Evolutionary conservation across 352 stramenopile genomes (phyloP).

Genomic region (Phytophthora nicotianae): DNA sequence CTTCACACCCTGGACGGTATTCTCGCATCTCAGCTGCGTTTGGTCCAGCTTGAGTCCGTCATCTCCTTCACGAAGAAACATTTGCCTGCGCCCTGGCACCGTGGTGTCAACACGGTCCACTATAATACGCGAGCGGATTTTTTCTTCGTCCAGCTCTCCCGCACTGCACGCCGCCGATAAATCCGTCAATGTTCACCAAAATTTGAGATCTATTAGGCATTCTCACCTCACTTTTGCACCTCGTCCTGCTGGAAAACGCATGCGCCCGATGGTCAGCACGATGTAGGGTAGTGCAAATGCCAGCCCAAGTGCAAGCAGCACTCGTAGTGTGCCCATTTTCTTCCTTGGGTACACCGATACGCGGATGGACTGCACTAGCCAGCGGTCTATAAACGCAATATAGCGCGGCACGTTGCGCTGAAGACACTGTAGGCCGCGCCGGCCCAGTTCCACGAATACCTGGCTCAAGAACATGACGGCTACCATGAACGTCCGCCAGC

Average conservation of each 20-base stretch:
- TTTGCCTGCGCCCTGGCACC: constrained; percentile 40
- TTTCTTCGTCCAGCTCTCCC: constrained; percentile 56
- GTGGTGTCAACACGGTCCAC: constrained; percentile 42
- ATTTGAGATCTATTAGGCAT: background rate
- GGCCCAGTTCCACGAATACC: constrained; percentile 55
- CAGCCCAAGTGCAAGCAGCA: constrained; percentile 47
- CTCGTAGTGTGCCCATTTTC: constrained; percentile 39
- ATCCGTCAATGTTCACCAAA: constrained; percentile 2
- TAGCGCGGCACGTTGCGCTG: constrained; percentile 57
- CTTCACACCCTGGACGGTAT: constrained; percentile 58
- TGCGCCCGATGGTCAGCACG: constrained; percentile 46
- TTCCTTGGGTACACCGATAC: constrained; percentile 43
- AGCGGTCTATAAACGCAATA: constrained; percentile 54
- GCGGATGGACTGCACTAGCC: constrained; percentile 53
- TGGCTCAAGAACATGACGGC: constrained; percentile 53
- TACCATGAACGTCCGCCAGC: constrained; percentile 46
- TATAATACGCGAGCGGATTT: constrained; percentile 68
- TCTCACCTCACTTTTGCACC: constrained; percentile 18
- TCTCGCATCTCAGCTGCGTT: constrained; percentile 44
- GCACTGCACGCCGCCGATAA: constrained; percentile 29
- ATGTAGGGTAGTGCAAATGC: constrained; percentile 53
- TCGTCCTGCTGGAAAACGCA: constrained; percentile 32
- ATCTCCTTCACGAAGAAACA: constrained; percentile 51
- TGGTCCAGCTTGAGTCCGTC: constrained; percentile 54
- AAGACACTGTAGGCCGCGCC: constrained; percentile 46